These are phyloP conservation scores for Pyricularia grisea DNA, from an alignment of 2,329 filamentous ascomycete species.

Conservation along the genomic window DNA sequence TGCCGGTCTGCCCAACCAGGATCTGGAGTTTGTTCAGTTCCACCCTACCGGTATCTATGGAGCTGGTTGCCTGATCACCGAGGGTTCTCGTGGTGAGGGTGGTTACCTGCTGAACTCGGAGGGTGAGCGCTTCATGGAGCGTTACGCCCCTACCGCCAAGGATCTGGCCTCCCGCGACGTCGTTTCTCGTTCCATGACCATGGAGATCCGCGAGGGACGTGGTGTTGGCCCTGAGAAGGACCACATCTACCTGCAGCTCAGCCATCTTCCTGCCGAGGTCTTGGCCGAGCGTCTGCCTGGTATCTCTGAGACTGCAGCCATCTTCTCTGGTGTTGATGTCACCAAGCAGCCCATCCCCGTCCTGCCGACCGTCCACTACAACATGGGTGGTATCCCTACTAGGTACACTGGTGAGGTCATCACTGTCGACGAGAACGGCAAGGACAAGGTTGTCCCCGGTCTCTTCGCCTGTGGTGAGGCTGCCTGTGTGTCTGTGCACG, in stretches of 20 bases:
- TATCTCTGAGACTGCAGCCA: constrained; percentile 97
- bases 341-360: constrained; percentile 95
- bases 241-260: constrained; percentile 96
- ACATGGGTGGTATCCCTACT: constrained; percentile 98
- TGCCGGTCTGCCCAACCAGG: constrained; percentile 95
- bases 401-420: constrained; percentile 96
- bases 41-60: constrained; percentile 99
- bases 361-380: constrained; percentile 95
- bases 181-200: constrained; percentile 93
- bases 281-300: constrained; percentile 93
- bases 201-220: constrained; percentile 95
- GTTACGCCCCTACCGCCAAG: constrained; percentile 95
- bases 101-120: constrained; percentile 96
- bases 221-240: constrained; percentile 97
- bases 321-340: constrained; percentile 95
- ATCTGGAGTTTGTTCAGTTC: constrained; percentile 99
- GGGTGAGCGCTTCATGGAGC: constrained; percentile 99
- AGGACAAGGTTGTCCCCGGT: constrained; percentile 89
- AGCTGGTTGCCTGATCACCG: constrained; percentile 93
- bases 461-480: constrained; percentile 96
- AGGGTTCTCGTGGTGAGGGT: constrained; percentile 95
- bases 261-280: constrained; percentile 84
- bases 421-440: constrained; percentile 73
- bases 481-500: constrained; percentile 95
- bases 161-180: constrained; percentile 95